Conservation (phyloP, 768 basidiomycete species). For the Mycena vulgaris region DNA sequence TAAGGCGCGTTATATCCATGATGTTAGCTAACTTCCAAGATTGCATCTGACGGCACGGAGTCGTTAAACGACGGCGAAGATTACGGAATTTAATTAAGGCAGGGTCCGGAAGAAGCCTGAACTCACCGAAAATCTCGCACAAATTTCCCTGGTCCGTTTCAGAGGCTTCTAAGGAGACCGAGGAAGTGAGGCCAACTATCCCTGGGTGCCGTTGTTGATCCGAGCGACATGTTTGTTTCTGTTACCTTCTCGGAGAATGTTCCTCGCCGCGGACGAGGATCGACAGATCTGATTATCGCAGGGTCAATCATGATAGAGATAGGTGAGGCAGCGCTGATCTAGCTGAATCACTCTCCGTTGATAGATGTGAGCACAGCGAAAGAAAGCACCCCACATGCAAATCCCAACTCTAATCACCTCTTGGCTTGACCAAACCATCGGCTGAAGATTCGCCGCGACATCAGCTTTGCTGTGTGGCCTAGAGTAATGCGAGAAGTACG, state of each 20-base stretch:
- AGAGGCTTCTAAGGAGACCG: background rate
- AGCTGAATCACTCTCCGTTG: conserved; percentile 18
- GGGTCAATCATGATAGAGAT: conserved; percentile 28
- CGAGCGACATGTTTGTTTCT: background rate
- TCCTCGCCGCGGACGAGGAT: conserved; percentile 26
- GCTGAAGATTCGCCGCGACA: conserved; percentile 14
- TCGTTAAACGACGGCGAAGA: conserved; percentile 17
- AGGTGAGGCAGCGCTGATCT: conserved; percentile 28
- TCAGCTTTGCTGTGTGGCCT: background rate
- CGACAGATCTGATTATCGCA: conserved; percentile 26
- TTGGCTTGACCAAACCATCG: conserved; percentile 8
- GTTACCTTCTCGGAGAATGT: conserved; percentile 28
- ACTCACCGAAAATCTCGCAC: conserved; percentile 25
- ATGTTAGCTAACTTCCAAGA: conserved; percentile 15
- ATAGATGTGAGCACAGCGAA: conserved; percentile 21
- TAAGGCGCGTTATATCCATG: conserved; percentile 21
- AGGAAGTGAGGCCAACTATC: background rate
- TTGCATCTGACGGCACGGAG: conserved; percentile 26
- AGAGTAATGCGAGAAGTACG: background rate
- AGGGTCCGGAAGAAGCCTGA: conserved; percentile 33
- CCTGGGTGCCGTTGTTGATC: conserved; percentile 17
- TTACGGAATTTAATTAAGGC: conserved; percentile 35
- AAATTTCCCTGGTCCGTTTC: conserved; percentile 1
- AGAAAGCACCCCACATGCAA: conserved; percentile 2
- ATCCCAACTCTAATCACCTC: background rate